Conservation (phyloP, 2,329 filamentous ascomycete species). For the Fusarium pseudoanthophilum region DNA sequence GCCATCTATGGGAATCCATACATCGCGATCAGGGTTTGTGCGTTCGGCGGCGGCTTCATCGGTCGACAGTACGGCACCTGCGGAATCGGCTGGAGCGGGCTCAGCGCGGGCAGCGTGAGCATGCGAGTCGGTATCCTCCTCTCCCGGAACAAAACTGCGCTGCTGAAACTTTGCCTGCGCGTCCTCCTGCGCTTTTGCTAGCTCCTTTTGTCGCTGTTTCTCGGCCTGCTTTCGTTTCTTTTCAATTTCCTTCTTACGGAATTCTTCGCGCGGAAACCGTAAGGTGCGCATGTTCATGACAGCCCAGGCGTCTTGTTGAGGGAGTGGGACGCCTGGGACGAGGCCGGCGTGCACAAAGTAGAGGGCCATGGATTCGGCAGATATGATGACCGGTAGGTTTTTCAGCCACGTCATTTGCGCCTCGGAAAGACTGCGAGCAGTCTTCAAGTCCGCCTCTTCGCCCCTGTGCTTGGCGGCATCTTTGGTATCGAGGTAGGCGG, state of each 20-base stretch:
- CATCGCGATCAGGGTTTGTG: constrained; percentile 44
- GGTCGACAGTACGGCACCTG: neutral
- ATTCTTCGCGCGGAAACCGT: constrained; percentile 60
- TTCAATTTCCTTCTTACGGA: constrained; percentile 51
- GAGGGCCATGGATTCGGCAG: constrained; percentile 72
- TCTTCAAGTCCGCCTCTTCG: constrained; percentile 59
- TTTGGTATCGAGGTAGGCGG: constrained; percentile 43
- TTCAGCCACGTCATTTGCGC: constrained; percentile 76
- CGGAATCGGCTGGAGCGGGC: neutral
- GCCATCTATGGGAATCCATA: constrained; percentile 54
- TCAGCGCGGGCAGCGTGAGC: constrained; percentile 18
- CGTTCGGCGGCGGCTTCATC: constrained; percentile 14
- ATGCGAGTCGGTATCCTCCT: neutral
- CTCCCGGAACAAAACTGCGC: neutral
- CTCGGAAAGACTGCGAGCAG: constrained; percentile 62
- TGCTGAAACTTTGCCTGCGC: constrained; percentile 9
- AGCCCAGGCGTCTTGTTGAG: constrained; percentile 78
- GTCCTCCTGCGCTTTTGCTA: constrained; percentile 31
- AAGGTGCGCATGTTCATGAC: constrained; percentile 95
- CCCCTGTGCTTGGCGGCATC: constrained; percentile 48
- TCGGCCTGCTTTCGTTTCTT: constrained; percentile 41
- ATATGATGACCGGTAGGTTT: constrained; percentile 80
- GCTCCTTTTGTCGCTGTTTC: constrained; percentile 29
- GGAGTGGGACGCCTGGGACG: constrained; percentile 76
- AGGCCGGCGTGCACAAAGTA: constrained; percentile 87